Conservation (phyloP, 345 rosid genomes). For the Brassica napus region Da-Ae NC_063452.1:11179001-11179500, state of each 20-base stretch:
- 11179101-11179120: constrained; percentile 20
- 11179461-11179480: constrained; percentile 9
- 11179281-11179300: constrained; percentile 41
- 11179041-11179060: constrained; percentile 34
- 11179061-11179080: constrained; percentile 27
- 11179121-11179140: constrained; percentile 22
- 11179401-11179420: constrained; percentile 38
- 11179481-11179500: constrained; percentile 48
- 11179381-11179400: constrained; percentile 36
- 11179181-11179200: constrained; percentile 37
- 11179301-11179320: constrained; percentile 39
- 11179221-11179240: constrained; percentile 42
- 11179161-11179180: constrained; percentile 29
- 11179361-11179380: constrained; percentile 43
- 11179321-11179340: constrained; percentile 40
- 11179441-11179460: constrained; percentile 33
- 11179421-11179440: constrained; percentile 34
- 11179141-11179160: constrained; percentile 35
- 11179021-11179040: constrained; percentile 34
- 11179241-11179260: constrained; percentile 34
- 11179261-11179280: constrained; percentile 55
- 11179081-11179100: constrained; percentile 9
- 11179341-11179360: constrained; percentile 32
- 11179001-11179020: background rate
- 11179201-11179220: constrained; percentile 41